Evolutionary conservation across 148 eudicot species (phyloP).

Genomic region (Simmondsia chinensis): DNA sequence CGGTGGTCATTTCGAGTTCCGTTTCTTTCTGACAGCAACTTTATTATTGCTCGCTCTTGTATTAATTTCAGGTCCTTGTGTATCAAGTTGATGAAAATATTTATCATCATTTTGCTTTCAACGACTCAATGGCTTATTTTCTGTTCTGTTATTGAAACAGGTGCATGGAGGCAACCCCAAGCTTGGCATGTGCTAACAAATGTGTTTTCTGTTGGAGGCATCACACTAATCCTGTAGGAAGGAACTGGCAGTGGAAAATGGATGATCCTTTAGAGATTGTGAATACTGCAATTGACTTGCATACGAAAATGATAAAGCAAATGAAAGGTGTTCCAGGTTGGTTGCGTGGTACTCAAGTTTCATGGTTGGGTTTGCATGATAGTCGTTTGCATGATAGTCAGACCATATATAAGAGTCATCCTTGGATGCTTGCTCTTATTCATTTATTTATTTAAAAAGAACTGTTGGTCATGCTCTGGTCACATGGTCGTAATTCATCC

Average conservation of each 20-base stretch:
- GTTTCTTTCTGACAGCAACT: too few relatives aligned
- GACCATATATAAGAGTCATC: too few relatives aligned
- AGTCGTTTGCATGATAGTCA: background rate
- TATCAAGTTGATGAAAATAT: too few relatives aligned
- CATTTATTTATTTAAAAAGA: too few relatives aligned
- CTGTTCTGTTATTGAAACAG: conserved; percentile 22
- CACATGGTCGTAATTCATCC: too few relatives aligned
- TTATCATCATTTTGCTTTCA: too few relatives aligned
- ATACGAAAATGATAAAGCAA: conserved; percentile 94
- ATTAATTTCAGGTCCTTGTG: too few relatives aligned
- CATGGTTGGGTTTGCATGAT: background rate
- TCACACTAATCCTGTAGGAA: conserved; percentile 96
- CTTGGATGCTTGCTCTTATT: too few relatives aligned
- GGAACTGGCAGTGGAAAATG: conserved; percentile 98
- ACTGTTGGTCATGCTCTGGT: too few relatives aligned
- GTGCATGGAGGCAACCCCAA: conserved; percentile 99
- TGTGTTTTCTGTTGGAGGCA: conserved; percentile 99
- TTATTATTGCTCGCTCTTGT: too few relatives aligned
- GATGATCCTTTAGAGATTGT: conserved; percentile 89
- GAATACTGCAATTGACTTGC: conserved; percentile 75
- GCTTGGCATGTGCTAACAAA: conserved; percentile 97
- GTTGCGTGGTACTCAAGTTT: background rate
- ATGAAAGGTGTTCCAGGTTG: conserved; percentile 99
- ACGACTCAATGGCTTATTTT: too few relatives aligned
- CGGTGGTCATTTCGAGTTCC: too few relatives aligned